Evolutionary conservation across 108 stramenopile genomes (phyloP).

Genomic region (Fragilaria radians): DNA sequence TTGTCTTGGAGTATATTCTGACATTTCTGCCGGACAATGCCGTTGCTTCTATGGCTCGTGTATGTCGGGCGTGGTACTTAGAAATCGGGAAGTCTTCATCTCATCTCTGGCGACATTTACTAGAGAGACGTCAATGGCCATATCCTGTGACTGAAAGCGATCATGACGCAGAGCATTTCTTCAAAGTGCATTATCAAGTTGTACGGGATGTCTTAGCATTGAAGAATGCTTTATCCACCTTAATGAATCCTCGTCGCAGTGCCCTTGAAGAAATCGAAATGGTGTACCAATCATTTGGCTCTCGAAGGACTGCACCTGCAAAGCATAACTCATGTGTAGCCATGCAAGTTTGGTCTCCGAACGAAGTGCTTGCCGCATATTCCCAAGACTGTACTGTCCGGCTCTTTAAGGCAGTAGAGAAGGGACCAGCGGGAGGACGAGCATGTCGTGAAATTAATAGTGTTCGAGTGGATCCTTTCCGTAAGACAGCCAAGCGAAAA

Average conservation of each 20-base stretch:
- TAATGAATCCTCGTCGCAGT: not conserved
- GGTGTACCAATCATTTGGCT: constrained; percentile 21
- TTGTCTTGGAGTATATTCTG: constrained; percentile 38
- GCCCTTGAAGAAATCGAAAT: constrained; percentile 16
- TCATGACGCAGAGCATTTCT: not conserved
- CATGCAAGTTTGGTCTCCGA: constrained; percentile 27
- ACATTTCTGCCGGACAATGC: constrained; percentile 33
- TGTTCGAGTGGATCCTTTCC: constrained; percentile 30
- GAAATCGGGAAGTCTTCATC: constrained; percentile 46
- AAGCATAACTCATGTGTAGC: constrained; percentile 10
- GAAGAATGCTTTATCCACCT: not conserved
- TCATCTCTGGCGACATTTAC: constrained; percentile 33
- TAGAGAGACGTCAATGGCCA: constrained; percentile 43
- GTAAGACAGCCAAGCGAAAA: constrained; percentile 24
- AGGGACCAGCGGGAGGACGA: constrained; percentile 8
- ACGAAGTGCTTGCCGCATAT: constrained; percentile 28
- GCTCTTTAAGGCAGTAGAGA: constrained; percentile 27
- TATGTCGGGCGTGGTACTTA: constrained; percentile 40
- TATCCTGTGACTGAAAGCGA: not conserved
- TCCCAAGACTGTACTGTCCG: constrained; percentile 31
- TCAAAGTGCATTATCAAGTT: not conserved
- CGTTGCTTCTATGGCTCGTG: constrained; percentile 22
- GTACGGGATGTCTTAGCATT: constrained; percentile 1
- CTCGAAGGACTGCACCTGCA: constrained; percentile 15
- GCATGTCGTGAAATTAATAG: constrained; percentile 26